Base-by-base conservation (phyloP, 495 filamentous ascomycete genomes). In the Rhypophila decipiens region DNA sequence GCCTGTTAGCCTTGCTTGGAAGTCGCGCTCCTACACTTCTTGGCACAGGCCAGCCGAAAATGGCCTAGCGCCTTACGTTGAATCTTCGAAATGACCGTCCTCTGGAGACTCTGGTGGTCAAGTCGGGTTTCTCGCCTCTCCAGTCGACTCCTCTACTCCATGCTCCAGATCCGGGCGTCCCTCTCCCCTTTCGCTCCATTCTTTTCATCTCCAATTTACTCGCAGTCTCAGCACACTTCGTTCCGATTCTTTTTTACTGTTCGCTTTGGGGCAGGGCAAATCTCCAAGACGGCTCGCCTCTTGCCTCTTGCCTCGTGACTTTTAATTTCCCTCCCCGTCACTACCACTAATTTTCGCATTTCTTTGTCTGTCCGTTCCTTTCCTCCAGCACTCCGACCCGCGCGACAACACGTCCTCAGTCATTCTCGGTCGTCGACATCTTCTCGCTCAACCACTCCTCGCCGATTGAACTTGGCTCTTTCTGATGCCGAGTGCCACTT, bases 401-500 rank as follows among this genome's bases (percentile, higher is more conserved):
- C 27, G 13, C 27, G 27, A 31, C 27, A 31, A 7, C 27, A 7
- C 13, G 7, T 13, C 7, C 27, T 31, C 27, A 31, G 27, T 13
- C 55, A 24, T 57, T 66, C 27, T 47, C 49, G 42, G 22, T 46
- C 35, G 37, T 46, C 33, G 42, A n/a, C n/a, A n/a, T n/a, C 37
- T 38, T 42, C 22, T 31, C 27, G 13, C 13, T 31, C 27, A 13
- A 13, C 13, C 27, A 13, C 27, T n/a, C 27, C 7, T 45, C 27
- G 27, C 27, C 27, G 13, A 31, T 31, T 31, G 24, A 39, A 47
- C 44, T 44, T 48, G 43, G 51, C 50, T 36, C 61, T 57, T 75
- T 82, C 84, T 86, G 73, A 88, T 88, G 86, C 84, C 84, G 80
- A 75, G 84, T 78, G 76, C 82, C 67, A 84, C 86, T 71, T 77